Conservation (phyloP, 192 early-diverging fungal genomes). For the Powellomyces hirtus region DNA sequence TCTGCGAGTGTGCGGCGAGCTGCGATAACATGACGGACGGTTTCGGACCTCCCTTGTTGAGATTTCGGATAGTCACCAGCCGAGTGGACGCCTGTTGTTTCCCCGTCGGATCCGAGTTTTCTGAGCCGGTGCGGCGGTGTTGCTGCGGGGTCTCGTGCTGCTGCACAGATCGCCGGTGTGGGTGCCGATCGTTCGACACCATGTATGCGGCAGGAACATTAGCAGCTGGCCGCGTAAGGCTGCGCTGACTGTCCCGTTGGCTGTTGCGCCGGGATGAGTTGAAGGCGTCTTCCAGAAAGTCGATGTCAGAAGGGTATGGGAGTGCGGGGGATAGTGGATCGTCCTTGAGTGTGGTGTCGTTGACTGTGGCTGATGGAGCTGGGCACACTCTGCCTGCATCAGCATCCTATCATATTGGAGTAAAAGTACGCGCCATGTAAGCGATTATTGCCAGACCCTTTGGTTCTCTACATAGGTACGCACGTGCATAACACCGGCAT, state of each 20-base stretch:
- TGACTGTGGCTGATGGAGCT: too few species aligned
- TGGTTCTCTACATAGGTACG: too few species aligned
- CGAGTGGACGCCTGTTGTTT: not conserved
- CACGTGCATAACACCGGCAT: too few species aligned
- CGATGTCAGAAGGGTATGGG: slow-evolving; percentile 33
- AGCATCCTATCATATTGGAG: too few species aligned
- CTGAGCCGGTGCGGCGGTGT: not conserved
- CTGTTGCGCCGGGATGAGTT: not conserved
- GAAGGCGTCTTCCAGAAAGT: slow-evolving; percentile 29
- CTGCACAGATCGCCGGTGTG: not conserved
- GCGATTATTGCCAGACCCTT: too few species aligned
- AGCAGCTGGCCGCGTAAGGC: not conserved
- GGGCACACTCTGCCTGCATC: too few species aligned
- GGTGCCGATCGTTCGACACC: too few species aligned
- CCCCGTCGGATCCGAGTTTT: not conserved
- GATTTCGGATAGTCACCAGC: slow-evolving; percentile 19
- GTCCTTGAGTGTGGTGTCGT: too few species aligned
- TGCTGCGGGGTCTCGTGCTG: not conserved
- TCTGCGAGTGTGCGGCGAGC: slow-evolving; percentile 28
- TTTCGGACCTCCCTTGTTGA: slow-evolving; percentile 1
- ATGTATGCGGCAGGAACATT: too few species aligned
- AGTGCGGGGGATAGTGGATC: too few species aligned
- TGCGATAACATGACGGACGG: slow-evolving; percentile 23
- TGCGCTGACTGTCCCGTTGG: not conserved
- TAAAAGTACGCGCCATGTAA: too few species aligned